Evolutionary conservation across 192 early-diverging fungal genomes (phyloP), one percentile per base, ranked within the genome.

Genomic region (Backusella tuberculispora): DNA sequence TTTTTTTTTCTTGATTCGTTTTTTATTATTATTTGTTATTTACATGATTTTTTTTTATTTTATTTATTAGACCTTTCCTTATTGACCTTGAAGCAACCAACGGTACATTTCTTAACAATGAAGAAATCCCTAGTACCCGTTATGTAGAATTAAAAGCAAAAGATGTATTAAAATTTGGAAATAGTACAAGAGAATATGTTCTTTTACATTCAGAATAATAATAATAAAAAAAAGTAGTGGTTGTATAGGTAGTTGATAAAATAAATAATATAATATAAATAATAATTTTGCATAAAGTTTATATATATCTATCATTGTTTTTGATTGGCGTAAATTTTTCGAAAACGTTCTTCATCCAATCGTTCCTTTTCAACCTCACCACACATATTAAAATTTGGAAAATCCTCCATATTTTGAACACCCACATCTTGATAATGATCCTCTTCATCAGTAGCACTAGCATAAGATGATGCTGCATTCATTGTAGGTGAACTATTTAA

Each of bases 71-170:
- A 68, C 95, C 95, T 19, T 99, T 96, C 72, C 83, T 99, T 37
- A 97, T 99, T 42, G 97, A 99, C 74, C 84, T 99, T 43, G 91
- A 92, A 47, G 95, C 96, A 40, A 90, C 95, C 12, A 99, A 99
- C 76, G 95, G 95, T 29, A 96, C 95, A 4, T 92, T 88, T 74
- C 85, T 99, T 13, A 99, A 99, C 84, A 91, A 91, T 3, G 83
- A 89, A 5, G 67, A 83, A 60, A 89, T 97, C 21, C 92, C 94
- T 4, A 71, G 83, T 7, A 89, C 91, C 15, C 86, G 96, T 34
- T 99, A 94, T 75, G 87, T 93, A 63, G 96, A 99, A 78, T 83
- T 98, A 43, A 88, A 90, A 50, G 67, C 88, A 29, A 91, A 90
- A 14, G 97, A 99, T 82, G 87, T 93, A 6, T 81, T 99, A 34